Base-by-base conservation (phyloP, 495 filamentous ascomycete species). In the Neurospora tetrasperma region DNA sequence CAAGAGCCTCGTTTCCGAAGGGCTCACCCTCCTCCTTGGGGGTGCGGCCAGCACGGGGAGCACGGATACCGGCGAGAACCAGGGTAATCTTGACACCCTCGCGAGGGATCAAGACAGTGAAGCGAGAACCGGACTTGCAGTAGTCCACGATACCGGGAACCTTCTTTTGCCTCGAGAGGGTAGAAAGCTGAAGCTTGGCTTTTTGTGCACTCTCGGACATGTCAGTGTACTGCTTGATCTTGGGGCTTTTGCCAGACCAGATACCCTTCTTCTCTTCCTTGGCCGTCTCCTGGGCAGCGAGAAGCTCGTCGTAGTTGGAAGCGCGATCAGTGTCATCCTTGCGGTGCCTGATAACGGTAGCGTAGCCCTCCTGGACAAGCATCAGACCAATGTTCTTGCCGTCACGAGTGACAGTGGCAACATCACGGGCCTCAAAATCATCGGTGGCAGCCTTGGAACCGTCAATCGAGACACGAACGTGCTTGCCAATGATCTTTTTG, bases 81-180 rank as follows among this genome's bases (percentile, higher is more conserved):
- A 99, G 91, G 2, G 94, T 99, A 76, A 99, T 85, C 83, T 97
- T 98, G 80, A 92, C 92, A 76, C 93, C 93, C 79, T 98, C 96
- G 31, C 94, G 90, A 39, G 96, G 96, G 43, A 99, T 89, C 6
- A 99, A 85, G 62, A 99, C 86, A 40, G 92, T 96, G 82, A 99
- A 99, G 71, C 96, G 90, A 35, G 94, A 97, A 41, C 92, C 96
- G 16, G 93, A 93, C 83, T 97, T 97, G 84, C 97, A 96, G 79
- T 94, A 99, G 79, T 99, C 96, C 62, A 99, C 95, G 74, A 99
- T 83, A 9, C 92, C 96, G 4, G 96, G 94, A n/a, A 98, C 91
- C 75, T 91, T 93, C 83, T 92, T 93, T 82, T 97, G 94, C 20
- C 95, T 89, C 72, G 93, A 90, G 20, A 99, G 87, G 42, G 92